Conservation (phyloP, 164 flowering plant species). For the Akebia trifoliata region DNA sequence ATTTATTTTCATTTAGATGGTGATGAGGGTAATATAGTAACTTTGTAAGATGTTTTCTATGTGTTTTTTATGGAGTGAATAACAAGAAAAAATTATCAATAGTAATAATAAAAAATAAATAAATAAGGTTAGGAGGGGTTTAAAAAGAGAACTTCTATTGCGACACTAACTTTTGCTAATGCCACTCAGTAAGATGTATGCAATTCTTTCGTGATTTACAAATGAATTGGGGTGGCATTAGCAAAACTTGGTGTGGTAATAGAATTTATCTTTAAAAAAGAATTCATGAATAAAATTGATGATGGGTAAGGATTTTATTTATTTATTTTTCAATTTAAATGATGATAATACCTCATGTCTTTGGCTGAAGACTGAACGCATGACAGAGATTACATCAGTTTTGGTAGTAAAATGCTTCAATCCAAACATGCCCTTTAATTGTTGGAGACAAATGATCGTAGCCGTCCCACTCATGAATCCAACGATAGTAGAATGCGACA, state of each 20-base stretch:
- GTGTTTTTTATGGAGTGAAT: no score
- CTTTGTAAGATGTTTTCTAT: no score
- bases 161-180: no score
- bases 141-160: no score
- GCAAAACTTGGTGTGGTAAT: no score
- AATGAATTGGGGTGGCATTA: no score
- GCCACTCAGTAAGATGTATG: no score
- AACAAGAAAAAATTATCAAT: neutral
- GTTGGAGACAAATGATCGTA: slow-evolving; percentile 53
- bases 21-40: neutral
- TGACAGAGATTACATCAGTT: slow-evolving; percentile 59
- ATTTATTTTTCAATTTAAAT: no score
- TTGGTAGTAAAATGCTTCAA: slow-evolving; percentile 52
- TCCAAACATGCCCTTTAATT: slow-evolving; percentile 80
- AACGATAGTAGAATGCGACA: slow-evolving; percentile 73
- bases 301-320: no score
- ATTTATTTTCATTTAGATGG: neutral
- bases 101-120: neutral
- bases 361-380: slow-evolving; percentile 37
- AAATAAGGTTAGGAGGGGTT: neutral
- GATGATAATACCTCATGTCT: slow-evolving; percentile 48
- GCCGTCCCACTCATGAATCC: slow-evolving; percentile 96
- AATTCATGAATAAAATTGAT: no score
- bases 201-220: no score
- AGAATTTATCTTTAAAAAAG: no score